phyloP scores from a whole-genome alignment of 345 rosid species.

The Syzygium oleosum region DNA sequence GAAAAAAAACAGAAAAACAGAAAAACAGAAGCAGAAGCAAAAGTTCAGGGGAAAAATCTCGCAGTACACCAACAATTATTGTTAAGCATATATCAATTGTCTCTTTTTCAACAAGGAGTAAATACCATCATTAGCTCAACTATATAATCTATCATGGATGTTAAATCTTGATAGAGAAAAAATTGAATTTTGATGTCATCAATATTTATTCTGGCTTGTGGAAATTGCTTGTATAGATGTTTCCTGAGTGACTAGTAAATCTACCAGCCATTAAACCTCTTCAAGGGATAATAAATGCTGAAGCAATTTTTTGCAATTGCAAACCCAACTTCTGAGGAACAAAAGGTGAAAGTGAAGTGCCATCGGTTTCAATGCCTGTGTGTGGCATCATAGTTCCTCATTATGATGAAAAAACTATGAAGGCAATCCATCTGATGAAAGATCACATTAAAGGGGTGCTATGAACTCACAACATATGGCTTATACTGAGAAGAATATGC shows the following conservation, averaged over 20 bases:
- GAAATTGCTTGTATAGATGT: background rate
- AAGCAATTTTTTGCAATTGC: background rate
- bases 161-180: background rate
- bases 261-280: background rate
- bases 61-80: background rate
- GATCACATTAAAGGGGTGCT: background rate
- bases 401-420: background rate
- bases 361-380: background rate
- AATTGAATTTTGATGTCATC: background rate
- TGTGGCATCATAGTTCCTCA: background rate
- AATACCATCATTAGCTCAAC: background rate
- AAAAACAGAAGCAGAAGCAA: background rate
- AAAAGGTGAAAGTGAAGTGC: background rate
- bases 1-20: background rate
- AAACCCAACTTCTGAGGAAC: background rate
- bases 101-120: background rate
- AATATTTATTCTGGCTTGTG: background rate
- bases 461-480: background rate
- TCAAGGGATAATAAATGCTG: background rate
- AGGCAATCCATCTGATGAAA: background rate
- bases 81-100: background rate
- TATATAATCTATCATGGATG: background rate
- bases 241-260: background rate
- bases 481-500: background rate
- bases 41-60: background rate